Evolutionary conservation across 495 filamentous ascomycete species (phyloP).

Genomic region (Neurospora sp.): DNA sequence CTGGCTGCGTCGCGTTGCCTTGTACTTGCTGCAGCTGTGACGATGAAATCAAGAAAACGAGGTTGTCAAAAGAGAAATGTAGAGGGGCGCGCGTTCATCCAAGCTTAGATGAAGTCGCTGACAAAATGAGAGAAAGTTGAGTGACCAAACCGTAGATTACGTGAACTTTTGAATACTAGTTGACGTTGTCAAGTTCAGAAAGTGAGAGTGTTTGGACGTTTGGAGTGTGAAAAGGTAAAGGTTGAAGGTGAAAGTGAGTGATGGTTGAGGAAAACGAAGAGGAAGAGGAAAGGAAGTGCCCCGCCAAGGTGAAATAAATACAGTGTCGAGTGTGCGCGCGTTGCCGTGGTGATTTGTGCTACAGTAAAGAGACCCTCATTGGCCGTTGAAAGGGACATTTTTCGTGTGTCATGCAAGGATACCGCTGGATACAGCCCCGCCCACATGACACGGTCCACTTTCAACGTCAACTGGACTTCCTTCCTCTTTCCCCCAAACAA

Average conservation of each 20-base stretch:
- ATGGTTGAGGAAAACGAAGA: not conserved
- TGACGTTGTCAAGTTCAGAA: not conserved
- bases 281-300: not conserved
- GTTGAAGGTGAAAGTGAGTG: not conserved
- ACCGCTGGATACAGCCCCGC: not conserved
- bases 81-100: not conserved
- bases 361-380: not conserved
- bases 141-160: not conserved
- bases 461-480: not conserved
- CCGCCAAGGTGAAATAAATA: not conserved
- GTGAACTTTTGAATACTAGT: not conserved
- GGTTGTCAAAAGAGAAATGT: no score
- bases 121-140: not conserved
- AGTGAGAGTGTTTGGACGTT: not conserved
- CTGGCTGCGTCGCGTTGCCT: not conserved
- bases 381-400: not conserved
- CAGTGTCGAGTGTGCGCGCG: not conserved
- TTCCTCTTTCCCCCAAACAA: not conserved
- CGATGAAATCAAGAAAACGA: not conserved
- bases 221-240: not conserved
- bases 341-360: not conserved
- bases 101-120: not conserved
- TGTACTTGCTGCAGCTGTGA: not conserved
- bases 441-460: not conserved
- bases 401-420: not conserved